Conservation (phyloP, 2,329 filamentous ascomycete species). For the Thermoascus crustaceus region DNA sequence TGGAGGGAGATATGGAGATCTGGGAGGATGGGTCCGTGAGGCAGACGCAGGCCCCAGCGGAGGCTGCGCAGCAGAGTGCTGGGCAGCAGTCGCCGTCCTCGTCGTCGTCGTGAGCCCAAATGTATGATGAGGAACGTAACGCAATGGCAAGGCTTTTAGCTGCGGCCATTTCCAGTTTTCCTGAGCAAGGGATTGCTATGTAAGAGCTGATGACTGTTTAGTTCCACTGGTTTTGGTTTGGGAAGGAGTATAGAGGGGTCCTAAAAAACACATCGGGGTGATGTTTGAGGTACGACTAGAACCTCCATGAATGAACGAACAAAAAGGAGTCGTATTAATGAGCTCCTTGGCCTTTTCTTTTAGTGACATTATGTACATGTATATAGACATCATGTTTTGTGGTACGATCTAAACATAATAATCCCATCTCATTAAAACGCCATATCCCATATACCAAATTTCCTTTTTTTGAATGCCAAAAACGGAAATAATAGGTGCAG, state of each 20-base stretch:
- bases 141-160: too few species aligned
- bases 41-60: conserved; percentile 13
- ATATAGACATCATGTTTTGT: neutral
- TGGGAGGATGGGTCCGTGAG: conserved; percentile 65
- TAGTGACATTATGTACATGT: conserved; percentile 3
- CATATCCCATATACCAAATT: conserved; percentile 7
- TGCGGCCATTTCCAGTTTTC: too few species aligned
- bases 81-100: conserved; percentile 7
- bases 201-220: too few species aligned
- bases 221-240: too few species aligned
- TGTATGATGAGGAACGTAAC: too few species aligned
- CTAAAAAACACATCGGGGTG: too few species aligned
- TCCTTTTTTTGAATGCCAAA: conserved; percentile 14
- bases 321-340: too few species aligned
- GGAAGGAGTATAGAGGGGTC: too few species aligned
- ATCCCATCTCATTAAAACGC: conserved; percentile 2
- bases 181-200: too few species aligned
- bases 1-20: conserved; percentile 84
- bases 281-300: too few species aligned
- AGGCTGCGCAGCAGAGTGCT: conserved; percentile 9
- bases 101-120: too few species aligned
- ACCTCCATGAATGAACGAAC: too few species aligned
- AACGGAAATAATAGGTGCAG: conserved; percentile 1
- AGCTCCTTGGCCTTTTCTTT: neutral
- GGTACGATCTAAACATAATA: neutral